Evolutionary conservation across 768 basidiomycete species (phyloP), one percentile per base, ranked within the genome.

Genomic region (Amanita rubescens): DNA sequence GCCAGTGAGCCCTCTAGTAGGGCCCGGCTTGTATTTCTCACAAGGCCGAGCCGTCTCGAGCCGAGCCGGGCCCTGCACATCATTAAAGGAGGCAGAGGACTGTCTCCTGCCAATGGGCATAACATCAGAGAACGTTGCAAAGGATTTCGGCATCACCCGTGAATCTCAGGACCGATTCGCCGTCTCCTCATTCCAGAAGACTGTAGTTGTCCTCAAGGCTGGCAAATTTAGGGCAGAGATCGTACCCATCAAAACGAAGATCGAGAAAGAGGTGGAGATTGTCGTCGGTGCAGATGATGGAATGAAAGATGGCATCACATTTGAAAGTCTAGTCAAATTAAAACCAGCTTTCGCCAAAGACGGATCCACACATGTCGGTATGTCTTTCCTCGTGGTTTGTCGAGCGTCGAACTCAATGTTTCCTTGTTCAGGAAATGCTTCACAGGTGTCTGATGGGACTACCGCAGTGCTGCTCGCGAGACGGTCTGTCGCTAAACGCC

Each of bases 101-200:
- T 93, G 90, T 64, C 75, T 87, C 24, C 73, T 90, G 54, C 90
- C 90, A 41, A 92, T 92, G 90, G 94, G 93, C 33, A 84, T 94
- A 72, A 94, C 94, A 17, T 91, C 88, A n/a, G 92, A 94, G 73
- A 93, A 93, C 65, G 90, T 94, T 58, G 90, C 93, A 11, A 66
- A 75, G 46, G 82, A 91, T 52, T 94, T 78, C 68, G 72, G 74
- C 55, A 81, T 95, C 65, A 73, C 85, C 25, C 86, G 94, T 50
- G 73, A 75, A 45, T 70, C 67, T n/a, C 90, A 94, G 69, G 94
- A 95, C 72, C 78, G 75, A 53, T 94, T 94, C 61, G 84, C 93
- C 5, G 90, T 90, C 12, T 67, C 73, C 41, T 93, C 90, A 0
- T 92, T 90, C 80, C 82, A 84, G 62, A 90, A 90, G 65, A 93